Conservation (phyloP, 768 basidiomycete genomes). For the Leccinum broughii region DNA sequence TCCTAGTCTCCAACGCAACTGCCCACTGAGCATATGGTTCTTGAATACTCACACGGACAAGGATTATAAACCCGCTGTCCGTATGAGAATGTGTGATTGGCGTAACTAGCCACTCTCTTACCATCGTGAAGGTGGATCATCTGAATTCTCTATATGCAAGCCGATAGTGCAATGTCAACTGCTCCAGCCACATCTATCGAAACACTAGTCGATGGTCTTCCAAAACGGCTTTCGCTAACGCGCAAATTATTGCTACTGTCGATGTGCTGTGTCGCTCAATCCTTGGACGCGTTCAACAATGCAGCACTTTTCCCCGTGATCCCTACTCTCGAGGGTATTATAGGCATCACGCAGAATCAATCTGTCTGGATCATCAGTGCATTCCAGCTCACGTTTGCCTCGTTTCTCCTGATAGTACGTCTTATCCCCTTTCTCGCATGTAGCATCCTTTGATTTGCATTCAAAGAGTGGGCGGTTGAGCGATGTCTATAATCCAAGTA, state of each 20-base stretch:
- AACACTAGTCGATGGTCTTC: conserved; percentile 2
- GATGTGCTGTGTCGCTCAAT: conserved; percentile 43
- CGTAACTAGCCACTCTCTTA: no score
- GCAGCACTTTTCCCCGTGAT: conserved; percentile 42
- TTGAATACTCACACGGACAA: neutral
- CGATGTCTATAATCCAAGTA: conserved; percentile 34
- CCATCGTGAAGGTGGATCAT: neutral
- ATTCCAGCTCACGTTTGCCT: conserved; percentile 49
- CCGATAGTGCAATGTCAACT: conserved; percentile 14
- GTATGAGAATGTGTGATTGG: neutral
- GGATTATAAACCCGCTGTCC: neutral
- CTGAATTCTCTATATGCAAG: neutral
- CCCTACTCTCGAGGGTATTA: conserved; percentile 31
- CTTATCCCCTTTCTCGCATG: neutral
- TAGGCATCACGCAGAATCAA: conserved; percentile 29
- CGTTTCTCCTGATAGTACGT: conserved; percentile 34
- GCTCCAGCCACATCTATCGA: neutral
- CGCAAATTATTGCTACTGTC: conserved; percentile 34
- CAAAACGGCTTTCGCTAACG: conserved; percentile 20
- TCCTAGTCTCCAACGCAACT: neutral
- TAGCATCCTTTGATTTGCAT: conserved; percentile 10
- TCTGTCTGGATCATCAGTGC: conserved; percentile 45
- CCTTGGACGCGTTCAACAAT: conserved; percentile 46
- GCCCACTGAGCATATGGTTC: neutral
- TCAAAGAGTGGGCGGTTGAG: conserved; percentile 29